phyloP scores from a whole-genome alignment of 441 rosid species.

The Arabidopsis lyrata region DNA sequence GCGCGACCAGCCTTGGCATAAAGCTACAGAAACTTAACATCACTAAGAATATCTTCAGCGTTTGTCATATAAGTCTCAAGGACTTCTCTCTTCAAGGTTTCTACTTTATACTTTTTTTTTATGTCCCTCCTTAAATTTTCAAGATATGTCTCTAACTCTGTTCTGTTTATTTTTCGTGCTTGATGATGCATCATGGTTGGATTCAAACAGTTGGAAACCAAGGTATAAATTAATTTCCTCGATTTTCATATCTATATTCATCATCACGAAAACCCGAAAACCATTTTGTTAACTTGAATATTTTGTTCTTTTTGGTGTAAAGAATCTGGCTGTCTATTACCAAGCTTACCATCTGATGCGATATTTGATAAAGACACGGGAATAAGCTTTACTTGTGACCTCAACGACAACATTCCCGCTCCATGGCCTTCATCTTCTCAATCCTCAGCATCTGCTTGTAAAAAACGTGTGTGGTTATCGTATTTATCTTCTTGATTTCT shows the following conservation, averaged over 20 bases:
- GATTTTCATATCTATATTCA: background rate
- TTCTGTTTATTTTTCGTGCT: background rate
- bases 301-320: slow-evolving; percentile 25
- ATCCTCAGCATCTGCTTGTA: slow-evolving; percentile 71
- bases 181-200: slow-evolving; percentile 34
- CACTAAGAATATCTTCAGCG: slow-evolving; percentile 67
- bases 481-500: slow-evolving; percentile 2
- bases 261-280: background rate
- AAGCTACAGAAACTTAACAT: slow-evolving; percentile 74
- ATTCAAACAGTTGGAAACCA: slow-evolving; percentile 42
- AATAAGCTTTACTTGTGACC: slow-evolving; percentile 91
- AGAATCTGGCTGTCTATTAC: slow-evolving; percentile 94
- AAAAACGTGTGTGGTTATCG: slow-evolving; percentile 56
- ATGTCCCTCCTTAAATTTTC: background rate
- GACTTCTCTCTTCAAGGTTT: slow-evolving; percentile 97
- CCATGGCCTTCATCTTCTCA: slow-evolving; percentile 81
- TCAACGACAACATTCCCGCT: slow-evolving; percentile 96
- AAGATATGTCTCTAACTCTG: background rate
- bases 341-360: slow-evolving; percentile 96
- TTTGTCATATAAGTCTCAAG: slow-evolving; percentile 88
- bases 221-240: slow-evolving; percentile 24
- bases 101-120: slow-evolving; percentile 50
- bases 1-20: slow-evolving; percentile 75
- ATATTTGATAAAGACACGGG: slow-evolving; percentile 76
- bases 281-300: slow-evolving; percentile 7